These are phyloP conservation scores for Claviceps pazoutovae DNA, from an alignment of 2,329 filamentous ascomycete genomes.

Conservation along the genomic window DNA sequence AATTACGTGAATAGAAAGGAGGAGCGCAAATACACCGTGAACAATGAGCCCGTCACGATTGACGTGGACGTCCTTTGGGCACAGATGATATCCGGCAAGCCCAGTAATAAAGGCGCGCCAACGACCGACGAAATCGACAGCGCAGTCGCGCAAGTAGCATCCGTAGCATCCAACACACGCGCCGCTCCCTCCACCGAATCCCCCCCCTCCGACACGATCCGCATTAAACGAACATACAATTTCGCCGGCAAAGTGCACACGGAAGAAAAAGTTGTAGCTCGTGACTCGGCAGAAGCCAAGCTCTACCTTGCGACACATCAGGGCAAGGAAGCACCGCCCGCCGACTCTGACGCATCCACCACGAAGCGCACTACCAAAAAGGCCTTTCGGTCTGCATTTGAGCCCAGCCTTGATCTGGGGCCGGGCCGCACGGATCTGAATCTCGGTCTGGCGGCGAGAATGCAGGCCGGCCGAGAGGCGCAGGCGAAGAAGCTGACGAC, in stretches of 20 bases:
- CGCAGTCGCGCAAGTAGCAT: slow-evolving; percentile 2
- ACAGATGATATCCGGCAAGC: slow-evolving; percentile 40
- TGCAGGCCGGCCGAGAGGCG: slow-evolving; percentile 33
- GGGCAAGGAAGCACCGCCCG: slow-evolving; percentile 16
- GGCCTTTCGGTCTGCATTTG: slow-evolving; percentile 48
- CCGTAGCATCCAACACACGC: slow-evolving; percentile 12
- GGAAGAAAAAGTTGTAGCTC: slow-evolving; percentile 55
- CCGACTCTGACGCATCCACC: slow-evolving; percentile 14
- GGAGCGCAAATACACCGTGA: slow-evolving; percentile 38
- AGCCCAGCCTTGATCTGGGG: slow-evolving; percentile 35
- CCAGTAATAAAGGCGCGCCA: background rate
- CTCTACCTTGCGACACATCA: slow-evolving; percentile 42
- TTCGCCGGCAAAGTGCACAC: slow-evolving; percentile 61
- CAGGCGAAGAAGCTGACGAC: slow-evolving; percentile 54
- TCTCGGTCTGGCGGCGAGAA: slow-evolving; percentile 36
- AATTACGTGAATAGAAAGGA: slow-evolving; percentile 29
- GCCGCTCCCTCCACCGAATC: background rate
- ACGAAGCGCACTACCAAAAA: slow-evolving; percentile 34
- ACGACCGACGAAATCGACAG: slow-evolving; percentile 5
- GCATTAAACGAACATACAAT: slow-evolving; percentile 58
- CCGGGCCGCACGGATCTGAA: slow-evolving; percentile 41
- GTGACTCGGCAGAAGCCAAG: slow-evolving; percentile 51
- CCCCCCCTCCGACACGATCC: slow-evolving; percentile 30
- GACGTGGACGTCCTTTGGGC: slow-evolving; percentile 61
- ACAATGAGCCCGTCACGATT: slow-evolving; percentile 48